phyloP scores from a whole-genome alignment of 768 basidiomycete genomes.

The Kwoniella mangroviensis region DNA sequence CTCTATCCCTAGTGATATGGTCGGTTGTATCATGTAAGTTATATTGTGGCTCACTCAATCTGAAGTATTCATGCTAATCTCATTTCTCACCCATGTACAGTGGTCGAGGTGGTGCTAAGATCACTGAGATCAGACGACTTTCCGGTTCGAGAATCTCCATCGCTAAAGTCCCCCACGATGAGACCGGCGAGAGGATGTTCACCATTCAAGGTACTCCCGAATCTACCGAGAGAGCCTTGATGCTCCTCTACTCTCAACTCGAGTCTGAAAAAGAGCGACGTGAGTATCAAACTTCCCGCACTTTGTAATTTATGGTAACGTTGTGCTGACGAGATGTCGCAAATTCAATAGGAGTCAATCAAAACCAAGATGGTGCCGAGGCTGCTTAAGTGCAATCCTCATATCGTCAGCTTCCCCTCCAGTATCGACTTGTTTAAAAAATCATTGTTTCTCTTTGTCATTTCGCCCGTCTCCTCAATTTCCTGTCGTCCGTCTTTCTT shows the following conservation, averaged over 20 bases:
- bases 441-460: constrained; percentile 7
- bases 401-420: neutral
- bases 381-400: constrained; percentile 22
- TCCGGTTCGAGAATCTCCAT: constrained; percentile 98
- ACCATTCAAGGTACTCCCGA: constrained; percentile 93
- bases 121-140: constrained; percentile 96
- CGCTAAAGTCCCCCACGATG: constrained; percentile 98
- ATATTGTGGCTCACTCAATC: neutral
- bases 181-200: constrained; percentile 99
- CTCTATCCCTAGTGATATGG: constrained; percentile 99
- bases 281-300: constrained; percentile 49
- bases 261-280: constrained; percentile 76
- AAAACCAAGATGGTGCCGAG: constrained; percentile 26
- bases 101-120: constrained; percentile 95
- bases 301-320: neutral
- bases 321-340: neutral
- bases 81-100: constrained; percentile 70
- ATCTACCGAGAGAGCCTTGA: constrained; percentile 96
- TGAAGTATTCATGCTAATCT: neutral
- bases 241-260: constrained; percentile 85
- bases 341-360: constrained; percentile 20
- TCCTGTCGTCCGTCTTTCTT: constrained; percentile 39
- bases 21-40: constrained; percentile 64
- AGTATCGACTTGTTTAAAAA: too few relatives aligned
- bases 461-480: constrained; percentile 28